These are phyloP conservation scores for Candida coleopterorum DNA, from an alignment of 805 yeast genomes.

Conservation along the genomic window DNA sequence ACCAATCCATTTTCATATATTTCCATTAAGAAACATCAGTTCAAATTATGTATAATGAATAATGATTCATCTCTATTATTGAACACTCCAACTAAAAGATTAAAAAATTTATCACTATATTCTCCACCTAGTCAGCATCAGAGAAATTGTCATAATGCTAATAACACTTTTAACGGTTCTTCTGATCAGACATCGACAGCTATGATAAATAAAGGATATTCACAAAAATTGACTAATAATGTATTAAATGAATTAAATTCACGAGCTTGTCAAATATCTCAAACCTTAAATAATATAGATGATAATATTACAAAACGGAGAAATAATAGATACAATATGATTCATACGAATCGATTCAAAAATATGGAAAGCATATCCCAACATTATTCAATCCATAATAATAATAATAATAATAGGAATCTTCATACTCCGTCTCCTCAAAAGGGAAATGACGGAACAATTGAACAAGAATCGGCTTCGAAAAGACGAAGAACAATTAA, in stretches of 20 bases:
- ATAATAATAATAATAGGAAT: background rate
- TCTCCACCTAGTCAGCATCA: conserved; percentile 21
- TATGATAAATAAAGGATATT: conserved; percentile 44
- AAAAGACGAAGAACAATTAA: conserved; percentile 38
- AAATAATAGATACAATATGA: conserved; percentile 27
- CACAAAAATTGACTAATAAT: conserved; percentile 41
- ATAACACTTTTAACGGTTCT: too few species aligned
- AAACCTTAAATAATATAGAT: background rate
- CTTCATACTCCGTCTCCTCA: conserved; percentile 6
- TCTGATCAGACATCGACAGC: too few species aligned
- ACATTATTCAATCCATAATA: conserved; percentile 42
- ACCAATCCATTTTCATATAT: too few species aligned
- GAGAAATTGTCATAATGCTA: conserved; percentile 3
- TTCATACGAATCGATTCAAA: conserved; percentile 30
- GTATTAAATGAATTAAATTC: conserved; percentile 42
- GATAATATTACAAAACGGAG: conserved; percentile 8
- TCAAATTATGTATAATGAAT: background rate
- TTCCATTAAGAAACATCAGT: too few species aligned
- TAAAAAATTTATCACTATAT: conserved; percentile 25
- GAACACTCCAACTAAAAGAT: conserved; percentile 38
- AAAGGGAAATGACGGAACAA: background rate
- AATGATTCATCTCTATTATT: conserved; percentile 13
- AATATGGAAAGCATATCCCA: conserved; percentile 47
- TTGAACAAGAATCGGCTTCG: conserved; percentile 11
- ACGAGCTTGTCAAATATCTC: conserved; percentile 35